A percentile compares a stretch with the other conserved stretches of the same genome.
phyloP scores from a whole-genome alignment of 352 stramenopile species.

The Pythium sukuiense region DNA sequence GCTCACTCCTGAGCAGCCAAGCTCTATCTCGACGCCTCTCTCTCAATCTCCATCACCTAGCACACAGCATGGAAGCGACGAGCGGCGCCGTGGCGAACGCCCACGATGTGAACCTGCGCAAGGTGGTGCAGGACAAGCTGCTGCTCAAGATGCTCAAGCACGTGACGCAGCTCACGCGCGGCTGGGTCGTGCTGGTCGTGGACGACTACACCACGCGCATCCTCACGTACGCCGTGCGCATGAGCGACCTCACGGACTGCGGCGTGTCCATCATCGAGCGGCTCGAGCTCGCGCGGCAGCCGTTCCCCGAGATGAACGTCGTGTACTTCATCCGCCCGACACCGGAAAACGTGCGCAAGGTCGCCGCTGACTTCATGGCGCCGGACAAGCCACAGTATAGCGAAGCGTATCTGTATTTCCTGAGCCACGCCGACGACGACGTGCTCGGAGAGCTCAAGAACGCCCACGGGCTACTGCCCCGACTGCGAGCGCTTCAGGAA shows the following conservation, averaged over 20 bases:
- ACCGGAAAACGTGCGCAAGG: conserved; percentile 72
- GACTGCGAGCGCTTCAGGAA: conserved; percentile 90
- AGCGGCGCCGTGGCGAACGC: conserved; percentile 39
- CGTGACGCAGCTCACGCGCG: conserved; percentile 69
- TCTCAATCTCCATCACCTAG: neutral
- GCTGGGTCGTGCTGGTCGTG: conserved; percentile 94
- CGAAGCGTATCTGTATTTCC: conserved; percentile 93
- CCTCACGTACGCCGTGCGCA: conserved; percentile 93
- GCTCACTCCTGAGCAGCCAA: neutral
- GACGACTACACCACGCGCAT: conserved; percentile 93
- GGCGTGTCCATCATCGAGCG: conserved; percentile 96
- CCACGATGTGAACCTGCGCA: conserved; percentile 69
- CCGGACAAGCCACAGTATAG: conserved; percentile 91
- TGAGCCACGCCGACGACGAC: conserved; percentile 78
- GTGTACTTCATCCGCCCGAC: conserved; percentile 96
- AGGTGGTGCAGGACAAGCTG: conserved; percentile 80
- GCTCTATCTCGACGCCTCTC: neutral
- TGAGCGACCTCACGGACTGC: conserved; percentile 98
- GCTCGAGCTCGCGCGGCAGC: conserved; percentile 93
- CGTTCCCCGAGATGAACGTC: conserved; percentile 95
- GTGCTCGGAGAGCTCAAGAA: conserved; percentile 87
- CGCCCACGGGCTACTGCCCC: conserved; percentile 72
- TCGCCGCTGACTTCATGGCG: conserved; percentile 86
- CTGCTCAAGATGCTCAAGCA: conserved; percentile 84
- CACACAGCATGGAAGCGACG: conserved; percentile 22